phyloP scores from a whole-genome alignment of 164 flowering plant species.

The Cinnamomum micranthum region DNA sequence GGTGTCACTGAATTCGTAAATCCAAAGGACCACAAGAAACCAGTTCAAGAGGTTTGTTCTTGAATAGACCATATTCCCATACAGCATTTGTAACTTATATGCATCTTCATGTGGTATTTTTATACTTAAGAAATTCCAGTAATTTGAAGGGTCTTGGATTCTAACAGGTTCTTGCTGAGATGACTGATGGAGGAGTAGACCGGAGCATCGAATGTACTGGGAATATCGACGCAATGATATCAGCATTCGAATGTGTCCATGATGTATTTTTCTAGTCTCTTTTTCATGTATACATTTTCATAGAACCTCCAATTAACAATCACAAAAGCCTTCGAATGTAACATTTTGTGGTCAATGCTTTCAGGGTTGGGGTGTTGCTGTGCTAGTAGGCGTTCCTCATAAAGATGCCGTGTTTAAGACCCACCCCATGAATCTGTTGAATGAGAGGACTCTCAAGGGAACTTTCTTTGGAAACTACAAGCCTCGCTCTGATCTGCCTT shows the following conservation, averaged over 20 bases:
- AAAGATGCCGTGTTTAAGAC: constrained; percentile 58
- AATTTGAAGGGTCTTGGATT: not conserved
- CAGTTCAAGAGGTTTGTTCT: constrained; percentile 49
- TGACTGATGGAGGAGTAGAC: constrained; percentile 71
- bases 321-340: not conserved
- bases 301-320: not conserved
- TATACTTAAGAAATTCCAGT: not conserved
- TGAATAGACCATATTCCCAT: not conserved
- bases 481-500: constrained; percentile 58
- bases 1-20: constrained; percentile 55
- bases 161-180: constrained; percentile 49
- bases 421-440: constrained; percentile 54
- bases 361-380: constrained; percentile 78
- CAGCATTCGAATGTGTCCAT: constrained; percentile 72
- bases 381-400: constrained; percentile 62
- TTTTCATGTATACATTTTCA: not conserved
- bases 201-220: constrained; percentile 68
- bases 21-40: constrained; percentile 42
- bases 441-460: constrained; percentile 67
- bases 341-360: not conserved
- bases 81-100: not conserved
- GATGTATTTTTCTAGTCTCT: constrained; percentile 35
- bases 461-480: constrained; percentile 75
- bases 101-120: not conserved
- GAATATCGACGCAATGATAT: constrained; percentile 52